Evolutionary conservation across 139 green algal genomes (phyloP), one percentile per base, ranked within the genome.

Genomic region (Volvox reticuliferus): DNA sequence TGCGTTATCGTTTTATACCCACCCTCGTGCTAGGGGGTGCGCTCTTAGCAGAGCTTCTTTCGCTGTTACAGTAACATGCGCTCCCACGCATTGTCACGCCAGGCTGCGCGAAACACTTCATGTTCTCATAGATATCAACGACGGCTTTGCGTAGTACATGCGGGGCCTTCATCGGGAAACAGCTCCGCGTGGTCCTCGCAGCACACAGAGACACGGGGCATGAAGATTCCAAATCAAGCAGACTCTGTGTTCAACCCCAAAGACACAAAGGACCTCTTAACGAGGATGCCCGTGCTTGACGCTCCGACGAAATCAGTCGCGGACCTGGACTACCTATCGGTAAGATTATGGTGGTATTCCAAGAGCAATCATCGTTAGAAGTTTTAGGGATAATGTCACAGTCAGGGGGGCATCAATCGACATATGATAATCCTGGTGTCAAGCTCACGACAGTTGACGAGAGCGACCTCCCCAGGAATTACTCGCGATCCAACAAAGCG

Each of bases 401-500:
- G 44, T 9, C 44, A 55, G 44, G 44, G 44, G 44, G 44, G 44
- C 44, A 55, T 55, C 44, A 14, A 55, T 55, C 9, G 44, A 30
- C 6, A 16, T 12, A 12, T 30, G 65, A 73, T 30, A 73, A 73
- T 28, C 65, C 65, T 73, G 65, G 65, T 12, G 65, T 73, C 65
- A 69, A 69, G 17, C 17, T 69, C 17, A 30, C 37, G 78, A 67
- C 36, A 84, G 36, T 35, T 84, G 78, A 33, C 68, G 65, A 24
- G 12, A 12, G 65, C 65, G 65, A 24, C 6, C 62, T 19, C 37
- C 61, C 21, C 82, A 99, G 97, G 98, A 99, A 94, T 96, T 99
- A 55, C 92, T 99, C 55, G 98, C 98, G 32, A 99, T 99, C 76
- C 98, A 99, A 92, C 97, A 99, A 91, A 95, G 97, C 82, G 96